Evolutionary conservation across 768 basidiomycete species (phyloP).

Genomic region (Podaxis carcinomalis): DNA sequence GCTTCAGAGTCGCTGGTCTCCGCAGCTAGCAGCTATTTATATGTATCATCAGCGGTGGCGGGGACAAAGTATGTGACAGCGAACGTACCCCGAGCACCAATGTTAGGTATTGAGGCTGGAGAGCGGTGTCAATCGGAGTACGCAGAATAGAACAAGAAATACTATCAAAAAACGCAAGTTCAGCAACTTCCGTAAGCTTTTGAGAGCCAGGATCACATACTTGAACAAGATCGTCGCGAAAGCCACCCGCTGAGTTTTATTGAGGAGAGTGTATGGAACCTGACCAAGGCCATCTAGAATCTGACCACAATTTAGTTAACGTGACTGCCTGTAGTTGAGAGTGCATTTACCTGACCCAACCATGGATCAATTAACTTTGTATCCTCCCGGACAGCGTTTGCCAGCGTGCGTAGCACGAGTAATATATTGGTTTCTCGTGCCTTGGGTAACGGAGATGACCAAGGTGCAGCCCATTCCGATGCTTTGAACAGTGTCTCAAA

Average conservation of each 20-base stretch:
- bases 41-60: background rate
- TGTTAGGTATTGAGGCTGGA: conserved; percentile 38
- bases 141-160: conserved; percentile 57
- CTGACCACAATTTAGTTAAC: conserved; percentile 27
- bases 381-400: conserved; percentile 72
- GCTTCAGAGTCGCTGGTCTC: conserved; percentile 63
- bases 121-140: conserved; percentile 31
- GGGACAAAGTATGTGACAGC: background rate
- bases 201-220: conserved; percentile 45
- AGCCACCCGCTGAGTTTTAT: conserved; percentile 71
- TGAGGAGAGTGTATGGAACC: conserved; percentile 49
- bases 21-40: conserved; percentile 39
- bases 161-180: conserved; percentile 30
- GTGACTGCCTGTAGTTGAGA: conserved; percentile 1
- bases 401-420: conserved; percentile 71
- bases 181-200: background rate
- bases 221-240: conserved; percentile 84
- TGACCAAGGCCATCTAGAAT: conserved; percentile 51
- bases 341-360: conserved; percentile 45
- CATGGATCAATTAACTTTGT: conserved; percentile 41
- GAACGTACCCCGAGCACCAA: conserved; percentile 44
- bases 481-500: conserved; percentile 62
- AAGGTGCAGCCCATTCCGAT: conserved; percentile 58
- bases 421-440: conserved; percentile 81
- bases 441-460: conserved; percentile 58